Base-by-base conservation (phyloP, 2,329 filamentous ascomycete species). In the Periconia sp. region DNA sequence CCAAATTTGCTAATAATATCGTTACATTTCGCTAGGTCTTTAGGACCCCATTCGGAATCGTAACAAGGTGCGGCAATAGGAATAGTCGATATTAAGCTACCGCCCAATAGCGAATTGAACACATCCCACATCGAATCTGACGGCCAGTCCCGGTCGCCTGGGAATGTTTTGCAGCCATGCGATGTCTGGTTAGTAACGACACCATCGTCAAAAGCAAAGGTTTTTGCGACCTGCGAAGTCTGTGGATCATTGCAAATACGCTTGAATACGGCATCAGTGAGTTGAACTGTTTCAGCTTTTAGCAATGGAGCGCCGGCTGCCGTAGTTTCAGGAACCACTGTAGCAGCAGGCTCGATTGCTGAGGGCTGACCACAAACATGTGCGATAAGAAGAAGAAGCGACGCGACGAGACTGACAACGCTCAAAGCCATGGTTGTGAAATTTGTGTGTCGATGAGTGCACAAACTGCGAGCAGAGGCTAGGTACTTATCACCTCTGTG, bases 131-230 rank as follows among this genome's bases (percentile, higher is more conserved):
- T 41, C 0, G 25, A n/a, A 10, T 25, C 30, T 0, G 49, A 48
- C 4, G 60, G 60, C 58, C 60, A 63, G 15, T 26, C 18, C 8
- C 25, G 29, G 24, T 63, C 60, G 21, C 57, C 57, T 5, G 58
- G 60, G n/a, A 58, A 57, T 2, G 34, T 34, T 15, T 55, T 59
- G 48, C 58, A 61, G n/a, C 18, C 36, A 33, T 24, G 29, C 11
- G 28, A 23, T 16, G 19, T 18, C 11, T 18, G 21, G 15, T 26
- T 23, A 4, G 35, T 22, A 11, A 47, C 37, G 15, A 40, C 29
- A 17, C 19, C 30, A 18, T 46, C 41, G 16, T 46, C 48, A 32
- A 52, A 52, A 9, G 23, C 30, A n/a, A 52, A 42, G 35, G 42
- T 31, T 5, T 19, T 21, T 17, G 33, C 36, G 13, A 48, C 35